Evolutionary conservation across 129 eudicot species (phyloP), one percentile per base, ranked within the genome.

Genomic region (Arctium lappa): DNA sequence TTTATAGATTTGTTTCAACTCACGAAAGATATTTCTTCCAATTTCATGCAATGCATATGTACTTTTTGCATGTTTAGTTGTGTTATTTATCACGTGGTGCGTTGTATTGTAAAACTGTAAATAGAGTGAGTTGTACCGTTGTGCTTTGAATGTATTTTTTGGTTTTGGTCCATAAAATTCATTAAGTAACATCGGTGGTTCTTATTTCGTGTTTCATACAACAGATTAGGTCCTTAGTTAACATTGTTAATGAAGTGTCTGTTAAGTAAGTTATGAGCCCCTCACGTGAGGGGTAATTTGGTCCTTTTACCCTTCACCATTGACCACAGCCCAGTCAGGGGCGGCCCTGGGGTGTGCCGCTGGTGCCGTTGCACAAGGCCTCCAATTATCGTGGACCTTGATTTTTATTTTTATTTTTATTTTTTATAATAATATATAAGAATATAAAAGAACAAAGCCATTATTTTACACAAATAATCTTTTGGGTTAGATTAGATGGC

Each of bases 1-100:
- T 60, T 37, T 83, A 71, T 56, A 78, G 12, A 76, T 75, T 66
- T 75, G 71, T 76, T 76, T 69, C 60, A 30, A 82, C 40, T 75
- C 56, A 7, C 69, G 2, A 75, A 76, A 68, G 39, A 66, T 18
- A 30, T 76, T 15, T 11, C 79, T 73, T 34, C 38, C 31, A 81
- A 73, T 18, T 18, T 7, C 53, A 82, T 75, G 75, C 76, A 68
- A 29, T 69, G 18, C 82, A 40, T 65, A 6, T 18, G 60, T 38
- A 62, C 9, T 27, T 36, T 39, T 8, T 62, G 31, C 70, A 65
- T 82, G 69, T 75, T 75, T 44, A 42, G 22, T 34, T 1, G 74
- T 33, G 66, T 40, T 31, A 39, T 81, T 18, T 3, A 16, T 13
- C 22, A 5, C 7, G 0, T 63, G 68, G 8, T 60, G 29, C 68